Base-by-base conservation (phyloP, 208 protist genomes). In the Sergeia podlipaevii region DNA sequence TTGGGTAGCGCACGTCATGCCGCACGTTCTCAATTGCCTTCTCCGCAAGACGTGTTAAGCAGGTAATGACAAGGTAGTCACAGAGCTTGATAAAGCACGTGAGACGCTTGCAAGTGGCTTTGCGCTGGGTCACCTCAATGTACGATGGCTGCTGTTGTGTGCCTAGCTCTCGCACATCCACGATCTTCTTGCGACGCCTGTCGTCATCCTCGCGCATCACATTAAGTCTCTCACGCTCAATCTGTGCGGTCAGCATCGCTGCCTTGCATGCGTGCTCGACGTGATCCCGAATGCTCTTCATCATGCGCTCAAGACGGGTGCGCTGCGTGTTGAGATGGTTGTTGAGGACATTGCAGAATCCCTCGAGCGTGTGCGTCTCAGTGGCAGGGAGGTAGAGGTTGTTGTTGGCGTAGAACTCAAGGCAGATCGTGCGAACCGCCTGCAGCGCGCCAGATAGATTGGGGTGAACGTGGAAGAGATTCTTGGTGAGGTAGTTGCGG, bases 21-120 rank as follows among this genome's bases (percentile, higher is more conserved):
- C 79, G 70, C 23, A 96, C 61, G 54, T 85, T 80, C 38, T 74
- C 54, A 1, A 97, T 64, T n/a, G 89, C 80, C 48, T 89, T 89
- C 33, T 81, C 63, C 3, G 85, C 81, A 18, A 98, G 77, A 18
- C 59, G 52, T 2, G 90, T 95, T 15, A 98, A 51, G 51, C 87
- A 91, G 64, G 92, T 77, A 41, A 97, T 86, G 48, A 98, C 75
- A 30, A 98, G 77, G 74, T 97, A 97, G 71, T 98, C 96, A 53
- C 85, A 94, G 30, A 98, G 76, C 37, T 82, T 75, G 49, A 98
- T 97, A 66, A 97, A 98, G 52, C 85, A 79, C 3, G 90, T 93
- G 26, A 98, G 82, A 4, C 90, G 89, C 29, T 82, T 73, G 73
- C 93, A 97, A 21, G 85, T 88, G 1, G 86, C 80, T 65, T 91